A percentile compares a stretch with the other conserved stretches of the same genome.
phyloP scores from a whole-genome alignment of 345 rosid genomes.

The Dimocarpus longan region DNA sequence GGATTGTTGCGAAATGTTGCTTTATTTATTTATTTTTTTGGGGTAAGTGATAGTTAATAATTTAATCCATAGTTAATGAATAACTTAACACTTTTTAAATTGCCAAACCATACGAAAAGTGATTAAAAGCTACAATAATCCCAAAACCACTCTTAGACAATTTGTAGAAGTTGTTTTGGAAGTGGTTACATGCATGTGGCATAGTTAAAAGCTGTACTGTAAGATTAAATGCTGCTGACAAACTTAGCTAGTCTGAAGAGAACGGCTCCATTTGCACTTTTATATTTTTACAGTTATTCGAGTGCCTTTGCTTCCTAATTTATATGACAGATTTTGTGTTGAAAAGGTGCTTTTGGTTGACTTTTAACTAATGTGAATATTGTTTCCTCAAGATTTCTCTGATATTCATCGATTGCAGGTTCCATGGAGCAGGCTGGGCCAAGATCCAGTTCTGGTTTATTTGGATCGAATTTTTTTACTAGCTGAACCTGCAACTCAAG shows the following conservation, averaged over 20 bases:
- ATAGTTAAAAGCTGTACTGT: not conserved
- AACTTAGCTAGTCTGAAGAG: not conserved
- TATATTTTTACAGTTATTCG: not conserved
- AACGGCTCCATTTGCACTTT: not conserved
- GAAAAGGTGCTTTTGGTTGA: not conserved
- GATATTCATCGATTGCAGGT: constrained; percentile 53
- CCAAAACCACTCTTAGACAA: not conserved
- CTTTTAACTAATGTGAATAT: not conserved
- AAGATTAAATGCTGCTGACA: not conserved
- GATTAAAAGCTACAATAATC: not conserved
- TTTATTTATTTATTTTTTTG: not conserved
- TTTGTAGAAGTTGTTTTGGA: not conserved
- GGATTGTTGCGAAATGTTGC: no score
- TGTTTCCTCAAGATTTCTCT: constrained; percentile 6
- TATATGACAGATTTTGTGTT: not conserved
- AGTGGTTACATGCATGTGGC: not conserved
- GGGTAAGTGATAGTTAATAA: no score
- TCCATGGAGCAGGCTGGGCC: constrained; percentile 99
- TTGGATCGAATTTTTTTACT: constrained; percentile 87
- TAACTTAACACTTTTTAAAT: not conserved
- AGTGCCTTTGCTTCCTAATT: not conserved
- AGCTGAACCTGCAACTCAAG: constrained; percentile 85
- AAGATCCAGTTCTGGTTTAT: constrained; percentile 89
- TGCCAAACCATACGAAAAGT: not conserved
- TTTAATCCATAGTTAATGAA: no score